Evolutionary conservation across 2,329 filamentous ascomycete species (phyloP), one percentile per base, ranked within the genome.

Genomic region (Ophiognomonia clavigignenti-juglandacearum): DNA sequence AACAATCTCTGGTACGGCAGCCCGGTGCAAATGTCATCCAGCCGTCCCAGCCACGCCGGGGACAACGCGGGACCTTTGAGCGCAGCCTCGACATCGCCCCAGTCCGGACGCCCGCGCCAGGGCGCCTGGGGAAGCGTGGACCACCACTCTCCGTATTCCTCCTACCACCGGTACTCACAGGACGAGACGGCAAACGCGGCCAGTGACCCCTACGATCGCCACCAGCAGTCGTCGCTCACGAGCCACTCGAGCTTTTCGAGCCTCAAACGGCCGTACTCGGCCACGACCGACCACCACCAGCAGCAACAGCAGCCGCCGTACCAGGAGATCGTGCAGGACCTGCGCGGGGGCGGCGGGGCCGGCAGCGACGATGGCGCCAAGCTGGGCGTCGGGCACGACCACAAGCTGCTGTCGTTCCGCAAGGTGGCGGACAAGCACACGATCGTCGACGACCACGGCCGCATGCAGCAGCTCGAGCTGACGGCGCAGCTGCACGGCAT

Each of bases 401-500:
- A 82, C 62, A 81, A 82, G 61, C 66, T 82, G 29, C 62, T 82
- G 40, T 75, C 76, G 6, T 82, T 82, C 61, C 74, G 75, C 56
- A 72, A 73, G 47, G 67, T 70, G 8, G 74, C 75, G 54, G 78
- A 82, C 60, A 82, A 81, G 66, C 69, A 76, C 64, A 80, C 77
- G 34, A 73, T 82, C 40, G 70, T 82, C 50, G 78, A 82, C 58
- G 70, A 74, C 53, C 76, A 80, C 59, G 77, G 77, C 36, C 74
- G 75, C 36, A 74, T 81, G 54, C 77, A 80, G 59, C 75, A 80
- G 56, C 70, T 82, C n/a, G 78, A 82, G 54, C 65, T 82, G 31
- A 76, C 77, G 7, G 86, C 87, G 14, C 86, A 92, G 67, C 80
- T 92, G 24, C 86, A 91, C 61, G 87, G 87, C 70, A 91, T 92